Base-by-base conservation (phyloP, 306 rosid genomes). In the Vigna hirtella region DNA sequence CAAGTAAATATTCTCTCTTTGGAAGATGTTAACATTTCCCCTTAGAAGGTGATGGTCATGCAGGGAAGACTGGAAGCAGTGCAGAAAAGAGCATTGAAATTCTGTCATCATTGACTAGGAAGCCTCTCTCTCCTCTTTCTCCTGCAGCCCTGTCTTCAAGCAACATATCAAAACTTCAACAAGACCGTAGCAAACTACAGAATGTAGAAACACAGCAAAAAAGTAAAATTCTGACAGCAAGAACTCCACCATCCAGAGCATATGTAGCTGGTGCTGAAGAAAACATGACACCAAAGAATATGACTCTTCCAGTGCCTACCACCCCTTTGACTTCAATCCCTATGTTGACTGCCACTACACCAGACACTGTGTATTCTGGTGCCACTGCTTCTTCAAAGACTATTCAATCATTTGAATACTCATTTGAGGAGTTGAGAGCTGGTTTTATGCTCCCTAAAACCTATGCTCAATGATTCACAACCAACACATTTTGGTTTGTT, bases 371-470 rank as follows among this genome's bases (percentile, higher is more conserved):
- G 18, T 50, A 82, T 52, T 68, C 80, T 61, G 66, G 67, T 22
- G 71, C 76, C 43, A 32, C 2, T 11, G 17, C 22, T 59, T 61
- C 64, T 62, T 73, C 85, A 58, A 79, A 71, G 68, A 72, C 28
- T 53, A 43, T 42, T 36, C 82, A 70, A 38, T 69, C 53, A 8
- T 26, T 84, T 26, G 90, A 93, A 48, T 91, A 82, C 77, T 89
- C 93, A 1, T 86, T 88, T 52, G 96, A 93, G 83, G 94, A 89
- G 85, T 43, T 52, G 40, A 83, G 97, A 83, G 87, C 83, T 42
- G 85, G 89, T 71, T 87, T 84, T 47, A 16, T 79, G 64, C 70
- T 43, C 17, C 83, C 83, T 5, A 64, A 82, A 79, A 76, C 77
- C 49, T 45, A 30, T 61, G 70, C 76, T 79, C 83, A 70, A 49